Evolutionary conservation across 2,329 filamentous ascomycete species (phyloP).

Genomic region (Capronia coronata): DNA sequence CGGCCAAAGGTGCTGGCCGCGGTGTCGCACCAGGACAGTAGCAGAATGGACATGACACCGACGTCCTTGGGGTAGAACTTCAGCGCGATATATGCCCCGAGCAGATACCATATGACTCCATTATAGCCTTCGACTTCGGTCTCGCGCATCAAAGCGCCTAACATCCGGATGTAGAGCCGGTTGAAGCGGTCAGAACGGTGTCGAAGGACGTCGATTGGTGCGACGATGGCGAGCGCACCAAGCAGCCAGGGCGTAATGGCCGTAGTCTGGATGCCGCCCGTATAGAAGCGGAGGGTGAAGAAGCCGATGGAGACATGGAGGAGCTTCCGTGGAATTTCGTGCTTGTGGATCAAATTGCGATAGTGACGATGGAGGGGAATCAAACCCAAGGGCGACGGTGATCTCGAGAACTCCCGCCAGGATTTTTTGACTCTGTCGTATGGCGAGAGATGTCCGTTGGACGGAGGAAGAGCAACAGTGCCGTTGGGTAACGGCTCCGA

Average conservation of each 20-base stretch:
- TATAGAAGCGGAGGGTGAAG: constrained; percentile 80
- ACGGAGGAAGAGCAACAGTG: constrained; percentile 31
- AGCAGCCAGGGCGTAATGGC: constrained; percentile 81
- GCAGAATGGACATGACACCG: constrained; percentile 76
- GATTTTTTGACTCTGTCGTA: constrained; percentile 54
- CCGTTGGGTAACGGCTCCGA: constrained; percentile 37
- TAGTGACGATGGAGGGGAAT: constrained; percentile 94
- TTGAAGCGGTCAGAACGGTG: constrained; percentile 79
- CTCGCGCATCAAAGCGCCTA: constrained; percentile 94
- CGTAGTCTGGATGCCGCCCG: constrained; percentile 66
- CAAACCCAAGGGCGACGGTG: constrained; percentile 83
- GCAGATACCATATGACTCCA: constrained; percentile 91
- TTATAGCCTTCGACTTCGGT: constrained; percentile 92
- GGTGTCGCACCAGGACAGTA: constrained; percentile 97
- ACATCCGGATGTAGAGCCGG: constrained; percentile 70
- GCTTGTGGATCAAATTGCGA: constrained; percentile 85
- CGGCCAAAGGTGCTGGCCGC: constrained; percentile 92
- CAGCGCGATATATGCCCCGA: constrained; percentile 81
- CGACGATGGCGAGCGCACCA: constrained; percentile 73
- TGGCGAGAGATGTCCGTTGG: constrained; percentile 67
- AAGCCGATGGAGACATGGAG: constrained; percentile 97
- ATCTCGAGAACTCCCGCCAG: constrained; percentile 84
- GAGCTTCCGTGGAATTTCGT: constrained; percentile 90
- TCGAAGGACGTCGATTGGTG: constrained; percentile 71
- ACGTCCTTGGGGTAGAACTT: constrained; percentile 89